Base-by-base conservation (phyloP, 2,329 filamentous ascomycete genomes). In the Talaromyces sp. region DNA sequence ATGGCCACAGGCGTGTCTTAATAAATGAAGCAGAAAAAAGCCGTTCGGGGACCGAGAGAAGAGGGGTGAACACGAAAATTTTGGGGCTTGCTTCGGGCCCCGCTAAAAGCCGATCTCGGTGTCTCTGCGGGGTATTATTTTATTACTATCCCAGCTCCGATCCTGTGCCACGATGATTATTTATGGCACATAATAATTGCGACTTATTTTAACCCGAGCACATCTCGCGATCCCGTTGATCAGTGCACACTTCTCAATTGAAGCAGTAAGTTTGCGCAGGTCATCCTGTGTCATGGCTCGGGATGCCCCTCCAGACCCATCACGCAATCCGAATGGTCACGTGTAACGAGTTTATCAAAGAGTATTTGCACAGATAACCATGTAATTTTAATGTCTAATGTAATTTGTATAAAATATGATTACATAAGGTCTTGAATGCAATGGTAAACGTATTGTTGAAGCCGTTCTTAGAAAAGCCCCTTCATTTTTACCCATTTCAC, bases 1-100 rank as follows among this genome's bases (percentile, higher is more conserved):
- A 58, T 64, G 63, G 65, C 51, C 63, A 57, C 23, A 59, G 28
- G 51, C 58, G 44, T 33, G 27, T 53, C 7, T 16, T 51, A 50
- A 31, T 44, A 36, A 57, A 42, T 56, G 28, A 40, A 47, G 42
- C 28, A 23, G 50, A 23, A 31, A 36, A 36, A 55, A 10, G 53
- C 23, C 28, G 50, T 53, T 53, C 50, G 50, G 50, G 28, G 50
- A 53, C 50, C 50, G 50, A 53, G 50, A 53, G 50, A 31, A 18
- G 50, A 53, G 50, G 50, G 50, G 50, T 33, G 27, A 10, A 23
- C n/a, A 9, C 16, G 50, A 53, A 53, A 53, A 53, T 30, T 53
- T 53, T 53, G 50, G 50, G 50, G 50, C 50, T 30, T 27, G 44
- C 44, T 53, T 53, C 50, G 50, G 50, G 50, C 50, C 50, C 50